Base-by-base conservation (phyloP, 352 stramenopile species). In the Blastocystis sp. region DNA sequence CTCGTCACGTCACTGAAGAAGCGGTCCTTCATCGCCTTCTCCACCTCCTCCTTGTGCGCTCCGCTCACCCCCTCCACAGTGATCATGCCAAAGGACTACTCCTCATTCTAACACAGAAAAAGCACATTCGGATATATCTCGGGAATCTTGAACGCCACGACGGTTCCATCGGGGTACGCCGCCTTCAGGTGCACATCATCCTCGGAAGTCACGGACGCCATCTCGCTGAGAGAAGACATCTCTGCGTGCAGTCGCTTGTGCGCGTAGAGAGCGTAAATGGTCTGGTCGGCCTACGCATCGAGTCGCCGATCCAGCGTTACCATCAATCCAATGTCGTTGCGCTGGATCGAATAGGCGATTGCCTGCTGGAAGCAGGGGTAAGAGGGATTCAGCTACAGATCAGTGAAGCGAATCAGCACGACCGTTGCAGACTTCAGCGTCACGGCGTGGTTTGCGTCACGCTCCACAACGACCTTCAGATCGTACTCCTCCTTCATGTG, bases 351-450 rank as follows among this genome's bases (percentile, higher is more conserved):
- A 66, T 81, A 81, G 7, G 64, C 71, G 60, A 81, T 81, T 14
- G 71, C 71, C 28, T 64, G 7, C 57, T 81, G 71, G 71, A 81
- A 81, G 38, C 71, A 81, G 28, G 71, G 71, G 43, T 81, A 81
- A 4, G 71, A 81, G 38, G 71, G 71, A 0, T 81, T 34, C 28
- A 34, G 28, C 28, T 34, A 34, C 28, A 34, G 28, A 34, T 34
- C 28, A 34, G 28, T 34, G 28, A 34, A 34, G 28, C 28, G 28
- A 34, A 34, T 0, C 28, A 34, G 28, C 0, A 34, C 71, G 38
- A 81, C 11, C n/a, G 57, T 66, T 3, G 71, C 71, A 14, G 71
- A 81, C 9, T 45, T n/a, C 38, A 81, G 64, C 2, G 48, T 34
- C 19, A 52, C n/a, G 14, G 6, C 19, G 60, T 64, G 40, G 11